Evolutionary conservation across 129 eudicot species (phyloP).

Genomic region (Heracleum sosnowskyi): DNA sequence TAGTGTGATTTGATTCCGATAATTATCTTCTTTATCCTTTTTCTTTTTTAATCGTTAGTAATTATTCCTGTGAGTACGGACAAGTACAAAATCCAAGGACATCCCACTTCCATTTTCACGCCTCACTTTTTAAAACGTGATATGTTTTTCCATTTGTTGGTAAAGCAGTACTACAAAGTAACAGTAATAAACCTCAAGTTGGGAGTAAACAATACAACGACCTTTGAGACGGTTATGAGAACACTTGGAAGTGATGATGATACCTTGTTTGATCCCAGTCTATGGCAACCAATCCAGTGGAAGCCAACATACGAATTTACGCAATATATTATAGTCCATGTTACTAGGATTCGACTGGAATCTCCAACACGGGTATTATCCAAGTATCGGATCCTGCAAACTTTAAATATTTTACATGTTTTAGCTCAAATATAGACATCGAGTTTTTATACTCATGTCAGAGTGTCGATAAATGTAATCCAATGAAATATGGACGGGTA

Average conservation of each 20-base stretch:
- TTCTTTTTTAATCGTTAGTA: not conserved
- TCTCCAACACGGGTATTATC: not conserved
- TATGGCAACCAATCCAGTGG: not conserved
- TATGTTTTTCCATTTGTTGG: not conserved
- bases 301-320: too few species aligned
- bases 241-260: not conserved
- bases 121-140: not conserved
- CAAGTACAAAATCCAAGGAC: constrained; percentile 1
- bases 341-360: not conserved
- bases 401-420: not conserved
- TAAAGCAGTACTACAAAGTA: not conserved
- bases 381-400: not conserved
- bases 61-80: not conserved
- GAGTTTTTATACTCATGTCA: not conserved
- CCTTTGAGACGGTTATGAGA: not conserved
- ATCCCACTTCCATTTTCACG: not conserved
- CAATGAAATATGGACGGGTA: not conserved
- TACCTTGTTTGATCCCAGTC: not conserved
- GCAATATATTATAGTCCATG: not conserved
- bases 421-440: not conserved
- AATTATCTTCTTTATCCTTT: not conserved
- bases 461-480: not conserved
- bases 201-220: not conserved
- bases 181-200: not conserved
- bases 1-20: constrained; percentile 3